phyloP scores from a whole-genome alignment of 352 stramenopile species.

The Pythium brachiatum region DNA sequence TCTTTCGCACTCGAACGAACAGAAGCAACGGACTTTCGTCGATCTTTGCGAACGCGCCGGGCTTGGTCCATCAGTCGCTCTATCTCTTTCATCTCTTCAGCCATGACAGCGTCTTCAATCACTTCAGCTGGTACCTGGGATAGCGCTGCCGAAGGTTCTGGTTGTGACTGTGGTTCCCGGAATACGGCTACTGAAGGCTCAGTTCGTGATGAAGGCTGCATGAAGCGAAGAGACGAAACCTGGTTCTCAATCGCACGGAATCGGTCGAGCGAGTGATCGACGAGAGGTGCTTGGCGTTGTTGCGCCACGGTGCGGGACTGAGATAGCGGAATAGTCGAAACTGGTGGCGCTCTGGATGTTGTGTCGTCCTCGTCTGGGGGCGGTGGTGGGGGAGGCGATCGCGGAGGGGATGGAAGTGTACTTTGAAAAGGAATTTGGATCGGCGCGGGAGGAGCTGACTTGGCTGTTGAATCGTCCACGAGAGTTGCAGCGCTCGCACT shows the following conservation, averaged over 20 bases:
- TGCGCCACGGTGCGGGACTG: constrained; percentile 1
- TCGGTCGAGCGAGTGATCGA: constrained; percentile 29
- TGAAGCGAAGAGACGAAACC: constrained; percentile 22
- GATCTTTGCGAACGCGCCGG: constrained; percentile 29
- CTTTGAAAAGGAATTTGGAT: background rate
- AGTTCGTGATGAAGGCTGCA: background rate
- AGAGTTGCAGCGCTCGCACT: background rate
- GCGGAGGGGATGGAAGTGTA: background rate
- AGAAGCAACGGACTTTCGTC: constrained; percentile 23
- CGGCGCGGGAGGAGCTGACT: background rate
- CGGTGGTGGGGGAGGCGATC: constrained; percentile 51
- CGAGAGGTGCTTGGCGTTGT: constrained; percentile 22
- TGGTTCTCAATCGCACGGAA: constrained; percentile 20
- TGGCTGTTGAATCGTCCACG: background rate
- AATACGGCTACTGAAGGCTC: background rate
- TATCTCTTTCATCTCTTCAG: constrained; percentile 43
- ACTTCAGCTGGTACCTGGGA: constrained; percentile 16
- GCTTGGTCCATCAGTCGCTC: constrained; percentile 52
- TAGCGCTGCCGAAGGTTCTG: background rate
- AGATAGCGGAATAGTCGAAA: background rate
- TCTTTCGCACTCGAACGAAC: constrained; percentile 51
- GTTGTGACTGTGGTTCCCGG: background rate
- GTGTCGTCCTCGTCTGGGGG: constrained; percentile 42
- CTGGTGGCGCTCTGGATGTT: background rate
- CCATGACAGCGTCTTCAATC: constrained; percentile 28